Conservation (phyloP, 2,329 filamentous ascomycete genomes). For the Allantophomopsis lycopodina region DNA sequence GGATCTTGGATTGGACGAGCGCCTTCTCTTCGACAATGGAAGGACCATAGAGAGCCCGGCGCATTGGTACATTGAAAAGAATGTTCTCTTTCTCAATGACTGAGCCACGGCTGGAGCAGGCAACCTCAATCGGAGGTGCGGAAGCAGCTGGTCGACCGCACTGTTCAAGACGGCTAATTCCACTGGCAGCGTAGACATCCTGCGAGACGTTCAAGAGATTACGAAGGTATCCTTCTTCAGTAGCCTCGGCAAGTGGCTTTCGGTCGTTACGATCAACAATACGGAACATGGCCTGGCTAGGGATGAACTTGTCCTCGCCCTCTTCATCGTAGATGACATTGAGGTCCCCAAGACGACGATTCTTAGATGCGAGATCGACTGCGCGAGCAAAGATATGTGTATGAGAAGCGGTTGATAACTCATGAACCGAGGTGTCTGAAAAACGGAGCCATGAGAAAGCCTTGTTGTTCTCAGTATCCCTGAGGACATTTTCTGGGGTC, state of each 20-base stretch:
- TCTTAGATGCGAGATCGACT: constrained; percentile 37
- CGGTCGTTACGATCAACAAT: constrained; percentile 59
- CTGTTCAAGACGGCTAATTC: constrained; percentile 67
- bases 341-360: constrained; percentile 44
- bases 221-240: constrained; percentile 57
- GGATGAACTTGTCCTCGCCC: constrained; percentile 46
- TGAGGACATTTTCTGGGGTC: constrained; percentile 62
- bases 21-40: constrained; percentile 53
- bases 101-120: constrained; percentile 54
- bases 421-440: constrained; percentile 59
- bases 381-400: constrained; percentile 63
- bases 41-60: constrained; percentile 61
- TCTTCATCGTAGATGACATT: constrained; percentile 58
- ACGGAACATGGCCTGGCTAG: constrained; percentile 68
- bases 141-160: constrained; percentile 66
- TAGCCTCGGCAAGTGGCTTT: constrained; percentile 53
- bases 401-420: constrained; percentile 58
- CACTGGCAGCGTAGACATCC: constrained; percentile 49
- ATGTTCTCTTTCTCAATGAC: constrained; percentile 54
- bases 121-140: constrained; percentile 75
- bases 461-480: constrained; percentile 43
- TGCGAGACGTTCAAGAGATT: constrained; percentile 70
- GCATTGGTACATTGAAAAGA: constrained; percentile 67
- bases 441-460: constrained; percentile 88
- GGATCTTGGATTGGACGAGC: constrained; percentile 60